These are phyloP conservation scores for Bruguiera parviflora DNA, from an alignment of 345 rosid species.

Conservation along the genomic window DNA sequence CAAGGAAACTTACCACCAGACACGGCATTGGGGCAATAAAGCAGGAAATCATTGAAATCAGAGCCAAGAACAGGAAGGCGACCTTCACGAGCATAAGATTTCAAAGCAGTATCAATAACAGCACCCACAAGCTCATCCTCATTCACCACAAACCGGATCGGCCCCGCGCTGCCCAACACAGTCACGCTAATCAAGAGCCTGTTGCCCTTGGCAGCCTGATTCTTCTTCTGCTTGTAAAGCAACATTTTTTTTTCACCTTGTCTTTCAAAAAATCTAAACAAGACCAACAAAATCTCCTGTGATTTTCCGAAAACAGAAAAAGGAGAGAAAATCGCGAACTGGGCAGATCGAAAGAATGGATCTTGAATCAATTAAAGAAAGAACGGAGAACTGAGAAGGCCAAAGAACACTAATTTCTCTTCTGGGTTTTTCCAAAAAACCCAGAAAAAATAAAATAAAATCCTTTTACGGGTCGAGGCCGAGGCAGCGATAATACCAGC, in stretches of 20 bases:
- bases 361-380: not conserved
- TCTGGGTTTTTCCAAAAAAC: too few relatives aligned
- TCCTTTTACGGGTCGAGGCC: conserved; percentile 80
- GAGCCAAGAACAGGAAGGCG: conserved; percentile 91
- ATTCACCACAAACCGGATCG: conserved; percentile 82
- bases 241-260: conserved; percentile 40
- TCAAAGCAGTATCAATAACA: conserved; percentile 77
- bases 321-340: too few relatives aligned
- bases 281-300: not conserved
- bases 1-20: conserved; percentile 43
- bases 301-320: too few relatives aligned
- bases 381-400: conserved; percentile 1
- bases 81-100: conserved; percentile 93
- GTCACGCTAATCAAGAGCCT: conserved; percentile 72
- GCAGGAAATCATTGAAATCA: conserved; percentile 67
- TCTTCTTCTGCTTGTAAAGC: conserved; percentile 87
- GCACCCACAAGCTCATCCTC: conserved; percentile 72
- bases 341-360: too few relatives aligned
- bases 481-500: conserved; percentile 99
- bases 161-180: conserved; percentile 91
- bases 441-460: too few relatives aligned
- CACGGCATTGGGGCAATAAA: conserved; percentile 56
- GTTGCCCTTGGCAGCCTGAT: conserved; percentile 53
- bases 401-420: too few relatives aligned
- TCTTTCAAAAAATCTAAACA: conserved; percentile 7